Evolutionary conservation across 2,329 filamentous ascomycete genomes (phyloP), one percentile per base, ranked within the genome.

Genomic region (Ampelomyces quisqualis): DNA sequence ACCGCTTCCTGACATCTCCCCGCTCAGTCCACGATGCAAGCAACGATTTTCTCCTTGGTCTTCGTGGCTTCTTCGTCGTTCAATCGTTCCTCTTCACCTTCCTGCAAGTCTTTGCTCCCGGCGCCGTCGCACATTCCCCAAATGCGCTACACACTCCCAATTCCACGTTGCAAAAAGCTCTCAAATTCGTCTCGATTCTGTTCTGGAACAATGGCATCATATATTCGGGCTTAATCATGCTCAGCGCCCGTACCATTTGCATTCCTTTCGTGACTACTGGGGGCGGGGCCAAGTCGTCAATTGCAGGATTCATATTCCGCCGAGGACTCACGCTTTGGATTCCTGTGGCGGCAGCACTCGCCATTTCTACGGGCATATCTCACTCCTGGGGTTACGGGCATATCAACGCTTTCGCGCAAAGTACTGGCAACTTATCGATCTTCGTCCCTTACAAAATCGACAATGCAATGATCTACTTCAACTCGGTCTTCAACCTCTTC

Each of bases 131-230:
- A 20, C 56, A 51, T 30, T 60, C 59, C 5, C 42, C 43, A n/a
- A 57, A 63, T 43, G 13, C 65, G 65, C 23, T 26, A 26, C 23
- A 26, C 10, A n/a, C 9, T 11, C 34, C 65, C 71, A 14, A 14
- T 43, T 45, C 58, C 11, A 51, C 70, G 26, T 45, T 73, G 15
- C 65, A 70, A 38, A 68, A 71, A 34, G 60, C 67, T 13, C 54
- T 74, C 21, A 48, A 48, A 27, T 39, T 41, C 17, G 24, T 48
- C 15, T 69, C 67, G 2, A 64, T 72, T 11, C 48, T 73, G 2
- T 64, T 72, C 42, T 74, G 71, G 70, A 71, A 73, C 41, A 55
- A 66, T 13, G 60, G 60, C 21, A 57, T 73, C 37, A 64, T 74
- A 37, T 68, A 68, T 51, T 67, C 65, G 19, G 64, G 62, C 51